Percentiles rank a stretch among this genome's conserved stretches.
Conservation (phyloP, 768 basidiomycete species). For the Daedaleopsis nitida region DNA sequence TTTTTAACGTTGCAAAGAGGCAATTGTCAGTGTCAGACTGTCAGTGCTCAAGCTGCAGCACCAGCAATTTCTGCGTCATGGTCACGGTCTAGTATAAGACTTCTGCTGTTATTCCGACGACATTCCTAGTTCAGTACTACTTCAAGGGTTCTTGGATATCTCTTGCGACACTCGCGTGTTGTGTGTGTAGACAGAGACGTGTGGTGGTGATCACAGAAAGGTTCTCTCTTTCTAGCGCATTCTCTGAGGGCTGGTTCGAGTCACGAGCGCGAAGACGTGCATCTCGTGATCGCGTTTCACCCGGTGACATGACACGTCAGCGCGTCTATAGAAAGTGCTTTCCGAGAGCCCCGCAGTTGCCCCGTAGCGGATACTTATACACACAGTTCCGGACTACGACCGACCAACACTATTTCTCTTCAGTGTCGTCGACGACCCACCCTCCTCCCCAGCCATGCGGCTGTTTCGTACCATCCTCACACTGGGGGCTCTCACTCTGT, state of each 20-base stretch:
- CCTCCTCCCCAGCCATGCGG: constrained; percentile 49
- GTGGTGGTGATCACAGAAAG: too few relatives aligned
- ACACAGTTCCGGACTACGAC: not conserved
- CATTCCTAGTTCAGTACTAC: too few relatives aligned
- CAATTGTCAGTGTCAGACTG: too few relatives aligned
- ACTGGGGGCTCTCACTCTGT: constrained; percentile 44
- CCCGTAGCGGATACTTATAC: constrained; percentile 14
- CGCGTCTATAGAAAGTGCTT: not conserved
- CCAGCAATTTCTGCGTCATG: too few relatives aligned
- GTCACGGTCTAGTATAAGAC: too few relatives aligned
- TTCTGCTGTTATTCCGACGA: too few relatives aligned
- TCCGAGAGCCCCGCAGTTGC: not conserved
- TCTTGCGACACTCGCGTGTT: too few relatives aligned
- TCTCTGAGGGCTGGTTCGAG: not conserved
- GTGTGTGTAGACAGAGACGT: too few relatives aligned
- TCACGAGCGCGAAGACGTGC: constrained; percentile 6
- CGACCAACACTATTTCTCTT: not conserved
- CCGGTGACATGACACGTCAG: constrained; percentile 26
- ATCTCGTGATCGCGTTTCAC: constrained; percentile 22
- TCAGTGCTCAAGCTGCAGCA: too few relatives aligned
- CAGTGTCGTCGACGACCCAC: not conserved
- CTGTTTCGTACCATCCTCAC: constrained; percentile 48
- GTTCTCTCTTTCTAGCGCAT: not conserved
- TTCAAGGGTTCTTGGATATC: too few relatives aligned
- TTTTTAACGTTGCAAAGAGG: too few relatives aligned